Evolutionary conservation across 2,329 filamentous ascomycete species (phyloP), one percentile per base, ranked within the genome.

Genomic region (Aspergillus thermomutatus): DNA sequence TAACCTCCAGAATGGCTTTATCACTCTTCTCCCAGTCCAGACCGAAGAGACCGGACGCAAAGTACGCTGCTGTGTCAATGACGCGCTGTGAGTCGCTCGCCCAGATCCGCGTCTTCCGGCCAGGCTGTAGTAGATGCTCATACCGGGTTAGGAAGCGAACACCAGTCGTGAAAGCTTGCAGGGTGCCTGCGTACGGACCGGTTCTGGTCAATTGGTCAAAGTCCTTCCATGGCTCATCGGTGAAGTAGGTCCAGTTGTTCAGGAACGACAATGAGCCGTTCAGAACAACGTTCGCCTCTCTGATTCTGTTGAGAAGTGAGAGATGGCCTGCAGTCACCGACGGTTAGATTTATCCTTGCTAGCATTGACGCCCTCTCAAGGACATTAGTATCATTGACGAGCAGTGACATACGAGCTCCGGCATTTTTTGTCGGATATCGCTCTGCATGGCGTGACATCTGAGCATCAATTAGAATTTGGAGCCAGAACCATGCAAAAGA

Each of bases 361-460:
- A 9, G 37, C 10, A 19, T 23, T 5, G 27, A 8, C 10, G 27
- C 21, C 4, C 8, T 6, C 47, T 23, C n/a, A 25, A 28, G 21
- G 4, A 14, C 1, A n/a, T 25, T 11, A 14, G 3, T 10, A 8
- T 46, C 21, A 27, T 19, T 52, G 3, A 4, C 48, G n/a, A n/a
- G 17, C 3, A 11, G 21, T 46, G 51, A 79, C 79, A 53, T 75
- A 82, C 82, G 76, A 49, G 63, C 68, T 27, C 81, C 82, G 43
- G 80, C 78, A 58, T 70, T 76, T 37, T 66, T 68, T 0, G 82
- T 85, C 1, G 83, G 83, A 69, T 83, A 85, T 64, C 83, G 73
- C 65, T 84, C 83, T 23, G 75, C 80, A 71, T 86, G 83, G 43
- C 83, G 77, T 21, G 83, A 81, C 73, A 85, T 80, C 81, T 83